A percentile compares a stretch with the other conserved stretches of the same genome.
phyloP scores from a whole-genome alignment of 2,329 filamentous ascomycete genomes.

The Parastagonospora nodorum region DNA sequence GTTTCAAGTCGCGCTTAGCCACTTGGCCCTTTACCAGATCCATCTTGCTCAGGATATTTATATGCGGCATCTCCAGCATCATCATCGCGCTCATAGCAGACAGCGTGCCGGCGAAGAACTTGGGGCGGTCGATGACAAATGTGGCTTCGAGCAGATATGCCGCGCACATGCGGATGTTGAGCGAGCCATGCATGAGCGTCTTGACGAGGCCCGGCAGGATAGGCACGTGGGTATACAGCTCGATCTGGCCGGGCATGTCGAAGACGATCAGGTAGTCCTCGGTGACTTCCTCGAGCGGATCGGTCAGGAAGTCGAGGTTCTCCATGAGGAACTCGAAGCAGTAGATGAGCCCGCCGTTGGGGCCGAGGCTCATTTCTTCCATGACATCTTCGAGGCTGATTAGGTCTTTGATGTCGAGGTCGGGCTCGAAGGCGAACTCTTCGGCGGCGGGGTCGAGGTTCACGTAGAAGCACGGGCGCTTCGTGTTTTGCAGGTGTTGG shows the following conservation, averaged over 20 bases:
- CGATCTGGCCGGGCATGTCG: slow-evolving; percentile 98
- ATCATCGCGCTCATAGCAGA: slow-evolving; percentile 99
- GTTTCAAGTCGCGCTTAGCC: slow-evolving; percentile 83
- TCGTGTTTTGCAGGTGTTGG: slow-evolving; percentile 86
- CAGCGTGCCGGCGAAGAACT: slow-evolving; percentile 95
- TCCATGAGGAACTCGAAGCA: slow-evolving; percentile 96
- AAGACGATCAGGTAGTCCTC: slow-evolving; percentile 98
- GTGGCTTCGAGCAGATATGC: slow-evolving; percentile 94
- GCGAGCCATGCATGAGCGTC: slow-evolving; percentile 77
- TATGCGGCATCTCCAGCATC: slow-evolving; percentile 94
- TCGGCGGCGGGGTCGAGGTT: slow-evolving; percentile 98
- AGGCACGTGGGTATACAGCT: slow-evolving; percentile 96
- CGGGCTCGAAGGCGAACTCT: slow-evolving; percentile 86
- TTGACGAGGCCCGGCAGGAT: slow-evolving; percentile 84
- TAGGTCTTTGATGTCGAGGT: slow-evolving; percentile 93
- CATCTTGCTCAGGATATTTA: slow-evolving; percentile 98
- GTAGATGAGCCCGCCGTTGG: slow-evolving; percentile 92
- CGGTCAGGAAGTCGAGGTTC: slow-evolving; percentile 89
- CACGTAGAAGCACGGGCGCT: slow-evolving; percentile 94
- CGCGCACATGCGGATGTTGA: slow-evolving; percentile 91
- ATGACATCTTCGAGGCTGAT: slow-evolving; percentile 95
- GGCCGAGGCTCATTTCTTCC: slow-evolving; percentile 89
- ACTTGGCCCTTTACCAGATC: slow-evolving; percentile 92
- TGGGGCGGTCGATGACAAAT: slow-evolving; percentile 92
- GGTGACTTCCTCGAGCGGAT: slow-evolving; percentile 80